Conservation (phyloP, 2,329 filamentous ascomycete genomes). For the Aspergillus jensenii region DNA sequence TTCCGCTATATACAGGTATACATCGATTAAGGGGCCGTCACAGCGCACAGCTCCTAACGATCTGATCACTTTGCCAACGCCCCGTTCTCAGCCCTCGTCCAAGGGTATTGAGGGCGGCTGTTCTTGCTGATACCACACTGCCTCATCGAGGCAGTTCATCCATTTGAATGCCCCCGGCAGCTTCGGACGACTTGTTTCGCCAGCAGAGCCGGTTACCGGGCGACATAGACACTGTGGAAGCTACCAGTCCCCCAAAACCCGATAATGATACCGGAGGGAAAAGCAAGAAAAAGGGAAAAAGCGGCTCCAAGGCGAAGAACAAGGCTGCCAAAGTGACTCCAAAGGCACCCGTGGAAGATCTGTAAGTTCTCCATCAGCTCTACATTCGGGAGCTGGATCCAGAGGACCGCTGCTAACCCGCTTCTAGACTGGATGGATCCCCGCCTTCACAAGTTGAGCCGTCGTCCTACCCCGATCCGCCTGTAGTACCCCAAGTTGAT, state of each 20-base stretch:
- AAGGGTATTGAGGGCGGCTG: constrained; percentile 33
- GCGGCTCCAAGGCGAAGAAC: constrained; percentile 33
- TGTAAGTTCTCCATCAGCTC: constrained; percentile 29
- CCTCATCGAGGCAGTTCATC: constrained; percentile 31
- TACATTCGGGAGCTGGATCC: constrained; percentile 2
- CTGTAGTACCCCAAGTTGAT: constrained; percentile 23
- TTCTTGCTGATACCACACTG: constrained; percentile 16
- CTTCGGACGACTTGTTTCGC: constrained; percentile 39
- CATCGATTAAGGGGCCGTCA: background rate
- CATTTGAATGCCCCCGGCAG: constrained; percentile 45
- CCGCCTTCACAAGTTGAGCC: constrained; percentile 29
- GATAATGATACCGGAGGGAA: constrained; percentile 37
- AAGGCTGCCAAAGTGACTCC: constrained; percentile 34
- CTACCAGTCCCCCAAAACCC: constrained; percentile 24
- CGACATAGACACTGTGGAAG: constrained; percentile 29
- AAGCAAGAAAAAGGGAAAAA: constrained; percentile 42
- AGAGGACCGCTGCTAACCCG: background rate
- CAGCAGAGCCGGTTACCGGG: constrained; percentile 37
- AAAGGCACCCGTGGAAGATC: constrained; percentile 34
- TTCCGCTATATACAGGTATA: constrained; percentile 8
- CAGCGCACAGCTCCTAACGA: constrained; percentile 3
- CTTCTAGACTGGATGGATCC: constrained; percentile 27
- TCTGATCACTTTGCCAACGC: constrained; percentile 6
- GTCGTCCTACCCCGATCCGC: constrained; percentile 30
- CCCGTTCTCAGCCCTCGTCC: constrained; percentile 34